phyloP scores from a whole-genome alignment of 495 filamentous ascomycete species.

The Margaritispora aquatica region DNA sequence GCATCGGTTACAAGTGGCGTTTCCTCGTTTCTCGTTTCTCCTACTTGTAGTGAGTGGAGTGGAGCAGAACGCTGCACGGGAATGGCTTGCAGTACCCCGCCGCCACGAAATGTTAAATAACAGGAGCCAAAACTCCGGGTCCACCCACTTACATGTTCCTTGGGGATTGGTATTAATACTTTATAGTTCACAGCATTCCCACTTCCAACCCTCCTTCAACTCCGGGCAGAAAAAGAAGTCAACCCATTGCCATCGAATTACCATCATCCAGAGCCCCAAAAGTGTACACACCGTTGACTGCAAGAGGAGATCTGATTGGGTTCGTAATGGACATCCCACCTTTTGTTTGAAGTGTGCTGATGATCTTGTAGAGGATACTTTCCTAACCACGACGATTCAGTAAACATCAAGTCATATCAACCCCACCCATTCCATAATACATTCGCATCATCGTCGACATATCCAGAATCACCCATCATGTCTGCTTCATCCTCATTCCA shows the following conservation, averaged over 20 bases:
- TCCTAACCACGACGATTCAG: constrained; percentile 41
- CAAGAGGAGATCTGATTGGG: constrained; percentile 44
- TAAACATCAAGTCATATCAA: background rate
- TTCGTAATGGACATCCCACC: constrained; percentile 25
- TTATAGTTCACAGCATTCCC: background rate
- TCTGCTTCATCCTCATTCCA: constrained; percentile 7
- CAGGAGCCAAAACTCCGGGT: background rate
- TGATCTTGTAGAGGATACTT: constrained; percentile 39
- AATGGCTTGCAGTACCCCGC: constrained; percentile 8
- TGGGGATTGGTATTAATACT: background rate
- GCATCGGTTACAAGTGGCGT: background rate
- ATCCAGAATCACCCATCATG: constrained; percentile 10
- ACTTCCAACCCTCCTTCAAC: background rate
- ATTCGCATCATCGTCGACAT: background rate
- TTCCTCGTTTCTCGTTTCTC: too few relatives aligned
- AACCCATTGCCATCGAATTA: constrained; percentile 41
- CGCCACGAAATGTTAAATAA: constrained; percentile 1
- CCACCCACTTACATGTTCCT: background rate
- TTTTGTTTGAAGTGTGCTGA: background rate
- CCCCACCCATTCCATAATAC: constrained; percentile 9
- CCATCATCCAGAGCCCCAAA: constrained; percentile 22
- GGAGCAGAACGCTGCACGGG: background rate
- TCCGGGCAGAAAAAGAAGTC: constrained; percentile 22
- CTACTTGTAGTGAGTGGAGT: too few relatives aligned
- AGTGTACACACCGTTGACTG: constrained; percentile 40